These are phyloP conservation scores for Candida corydali DNA, from an alignment of 805 yeast genomes.

Conservation along the genomic window DNA sequence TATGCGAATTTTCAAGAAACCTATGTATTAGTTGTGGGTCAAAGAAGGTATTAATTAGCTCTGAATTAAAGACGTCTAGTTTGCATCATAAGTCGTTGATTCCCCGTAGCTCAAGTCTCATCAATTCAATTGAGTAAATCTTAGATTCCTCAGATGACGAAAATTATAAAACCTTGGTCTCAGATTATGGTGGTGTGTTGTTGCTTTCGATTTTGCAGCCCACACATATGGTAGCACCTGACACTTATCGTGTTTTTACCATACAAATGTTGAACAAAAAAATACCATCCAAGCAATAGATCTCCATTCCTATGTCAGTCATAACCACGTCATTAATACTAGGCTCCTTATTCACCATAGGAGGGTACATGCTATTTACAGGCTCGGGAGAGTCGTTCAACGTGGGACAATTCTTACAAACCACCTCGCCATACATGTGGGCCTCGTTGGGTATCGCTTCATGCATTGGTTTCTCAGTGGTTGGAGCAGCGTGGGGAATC, in stretches of 20 bases:
- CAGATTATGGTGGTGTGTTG: too few species aligned
- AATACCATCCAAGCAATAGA: not conserved
- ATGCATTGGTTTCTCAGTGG: conserved; percentile 91
- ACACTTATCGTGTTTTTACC: conserved; percentile 2
- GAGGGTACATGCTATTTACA: conserved; percentile 73
- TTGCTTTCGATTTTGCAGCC: not conserved
- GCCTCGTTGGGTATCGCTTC: conserved; percentile 84
- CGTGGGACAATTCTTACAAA: conserved; percentile 79
- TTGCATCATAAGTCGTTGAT: too few species aligned
- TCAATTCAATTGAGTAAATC: too few species aligned
- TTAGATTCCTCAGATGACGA: too few species aligned
- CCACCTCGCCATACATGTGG: conserved; percentile 96
- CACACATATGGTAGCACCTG: conserved; percentile 1
- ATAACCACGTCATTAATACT: conserved; percentile 18
- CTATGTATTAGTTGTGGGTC: too few species aligned
- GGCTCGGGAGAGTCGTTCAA: conserved; percentile 91
- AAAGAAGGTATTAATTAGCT: too few species aligned
- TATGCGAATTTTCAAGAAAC: too few species aligned
- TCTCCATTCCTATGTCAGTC: too few species aligned
- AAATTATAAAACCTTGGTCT: too few species aligned
- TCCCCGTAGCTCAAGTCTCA: too few species aligned
- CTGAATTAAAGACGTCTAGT: too few species aligned
- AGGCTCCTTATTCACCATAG: conserved; percentile 34
- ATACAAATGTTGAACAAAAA: conserved; percentile 2
- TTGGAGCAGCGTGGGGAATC: conserved; percentile 99